A percentile compares a stretch with the other conserved stretches of the same genome.
phyloP scores from a whole-genome alignment of 768 basidiomycete genomes.

The Roridomyces roridus region DNA sequence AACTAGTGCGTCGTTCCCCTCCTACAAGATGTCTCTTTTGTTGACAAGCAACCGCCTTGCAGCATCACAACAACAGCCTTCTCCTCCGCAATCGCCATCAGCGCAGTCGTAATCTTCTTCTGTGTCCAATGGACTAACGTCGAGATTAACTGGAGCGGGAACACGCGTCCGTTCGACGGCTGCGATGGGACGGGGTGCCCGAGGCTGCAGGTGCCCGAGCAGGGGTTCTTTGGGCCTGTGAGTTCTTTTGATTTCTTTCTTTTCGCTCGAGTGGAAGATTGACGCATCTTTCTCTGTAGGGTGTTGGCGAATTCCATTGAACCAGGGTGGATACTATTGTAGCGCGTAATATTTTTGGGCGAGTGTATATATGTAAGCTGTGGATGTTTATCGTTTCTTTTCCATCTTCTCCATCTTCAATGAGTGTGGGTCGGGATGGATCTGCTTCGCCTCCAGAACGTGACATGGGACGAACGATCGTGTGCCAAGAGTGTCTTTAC shows the following conservation, averaged over 20 bases:
- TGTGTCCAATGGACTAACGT: conserved; percentile 32
- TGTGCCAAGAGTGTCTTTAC: too few relatives aligned
- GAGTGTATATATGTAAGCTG: too few relatives aligned
- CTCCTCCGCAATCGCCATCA: conserved; percentile 39
- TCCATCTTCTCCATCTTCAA: too few relatives aligned
- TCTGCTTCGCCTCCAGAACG: too few relatives aligned
- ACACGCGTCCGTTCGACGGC: conserved; percentile 28
- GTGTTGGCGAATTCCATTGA: conserved; percentile 4
- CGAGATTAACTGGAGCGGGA: conserved; percentile 38
- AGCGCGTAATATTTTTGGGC: too few relatives aligned
- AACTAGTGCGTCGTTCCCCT: conserved; percentile 28
- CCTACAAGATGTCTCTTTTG: not conserved
- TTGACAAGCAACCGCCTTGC: not conserved
- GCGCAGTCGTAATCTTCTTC: conserved; percentile 44
- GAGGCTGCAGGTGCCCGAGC: conserved; percentile 19
- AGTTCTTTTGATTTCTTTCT: not conserved
- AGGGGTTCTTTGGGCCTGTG: conserved; percentile 31
- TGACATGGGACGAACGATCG: too few relatives aligned
- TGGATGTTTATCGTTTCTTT: too few relatives aligned
- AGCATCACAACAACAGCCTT: conserved; percentile 39
- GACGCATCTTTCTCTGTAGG: not conserved
- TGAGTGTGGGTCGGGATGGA: too few relatives aligned
- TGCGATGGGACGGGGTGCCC: conserved; percentile 26
- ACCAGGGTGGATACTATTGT: too few relatives aligned
- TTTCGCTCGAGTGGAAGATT: not conserved